Evolutionary conservation across 2,329 filamentous ascomycete species (phyloP).

Genomic region (Endothia cerciana): DNA sequence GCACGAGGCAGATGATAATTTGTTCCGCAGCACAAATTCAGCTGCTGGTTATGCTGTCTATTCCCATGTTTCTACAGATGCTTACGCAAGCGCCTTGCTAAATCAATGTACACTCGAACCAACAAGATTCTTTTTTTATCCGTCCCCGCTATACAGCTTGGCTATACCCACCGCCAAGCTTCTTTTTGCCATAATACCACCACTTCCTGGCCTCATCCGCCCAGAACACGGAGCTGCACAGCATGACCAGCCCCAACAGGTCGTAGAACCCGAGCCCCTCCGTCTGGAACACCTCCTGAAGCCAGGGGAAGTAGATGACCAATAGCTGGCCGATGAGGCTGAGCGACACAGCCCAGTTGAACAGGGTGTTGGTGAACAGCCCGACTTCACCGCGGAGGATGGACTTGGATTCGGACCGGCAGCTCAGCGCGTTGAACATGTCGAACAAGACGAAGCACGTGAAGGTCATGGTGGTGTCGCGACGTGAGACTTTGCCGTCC

Average conservation of each 20-base stretch:
- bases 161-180: conserved; percentile 65
- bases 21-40: not conserved
- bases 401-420: conserved; percentile 88
- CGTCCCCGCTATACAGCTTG: conserved; percentile 57
- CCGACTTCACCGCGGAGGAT: conserved; percentile 84
- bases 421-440: conserved; percentile 98
- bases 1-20: not conserved
- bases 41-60: conserved; percentile 9
- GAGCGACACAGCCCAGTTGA: conserved; percentile 92
- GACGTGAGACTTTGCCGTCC: conserved; percentile 81
- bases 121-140: not conserved
- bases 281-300: conserved; percentile 95
- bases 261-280: conserved; percentile 79
- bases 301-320: conserved; percentile 92
- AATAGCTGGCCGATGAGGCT: conserved; percentile 83
- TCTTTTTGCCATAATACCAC: conserved; percentile 62
- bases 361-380: conserved; percentile 85
- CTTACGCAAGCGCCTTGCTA: conserved; percentile 16
- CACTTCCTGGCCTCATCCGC: conserved; percentile 90
- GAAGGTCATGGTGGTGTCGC: conserved; percentile 99
- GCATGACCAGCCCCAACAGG: conserved; percentile 69
- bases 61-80: conserved; percentile 24
- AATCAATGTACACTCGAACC: conserved; percentile 8
- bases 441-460: conserved; percentile 99
- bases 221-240: conserved; percentile 94